Base-by-base conservation (phyloP, 2,329 filamentous ascomycete genomes). In the Penicillium italicum region DNA sequence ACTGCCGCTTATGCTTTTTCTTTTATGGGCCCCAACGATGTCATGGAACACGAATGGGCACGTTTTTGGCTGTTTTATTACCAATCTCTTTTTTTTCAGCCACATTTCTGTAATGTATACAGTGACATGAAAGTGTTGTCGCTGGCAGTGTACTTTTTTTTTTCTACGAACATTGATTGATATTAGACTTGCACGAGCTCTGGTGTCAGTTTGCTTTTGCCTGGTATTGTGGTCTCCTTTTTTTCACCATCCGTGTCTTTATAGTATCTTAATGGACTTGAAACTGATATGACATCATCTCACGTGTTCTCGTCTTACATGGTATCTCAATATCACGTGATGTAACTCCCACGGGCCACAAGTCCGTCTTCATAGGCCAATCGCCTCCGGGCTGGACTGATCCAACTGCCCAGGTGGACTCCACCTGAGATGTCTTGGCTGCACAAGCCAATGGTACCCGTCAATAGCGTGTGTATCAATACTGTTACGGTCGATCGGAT, bases 1-100 rank as follows among this genome's bases (percentile, higher is more conserved):
- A 73, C 67, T 73, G 63, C 63, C 63, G 66, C 66, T 61, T 59
- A 63, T 66, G 54, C 62, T 59, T 58, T 59, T 58, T 36, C 54
- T 52, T 54, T 53, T 56, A n/a, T 43, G 52, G 46, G 54, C 33
- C 54, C 46, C 56, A 46, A 40, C 42, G 24, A 30, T 54, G 49
- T 46, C 44, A 51, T 55, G 43, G 50, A 30, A 50, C 48, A 58
- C 41, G 43, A 44, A 4, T 42, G 51, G 37, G 7, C 24, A 33
- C 9, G 28, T 22, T 44, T 55, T 51, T 59, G 56, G 45, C 44
- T 59, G 48, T 47, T 55, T 58, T 34, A 53, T 44, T 48, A 51
- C 49, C 42, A 26, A 64, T 58, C 30, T 58, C 57, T 53, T 48
- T 58, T 48, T 44, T 31, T 22, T 34, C 40, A 43, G 55, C 50